Conservation (phyloP, 805 yeast species). For the Yamadazyma nakazawae region DNA sequence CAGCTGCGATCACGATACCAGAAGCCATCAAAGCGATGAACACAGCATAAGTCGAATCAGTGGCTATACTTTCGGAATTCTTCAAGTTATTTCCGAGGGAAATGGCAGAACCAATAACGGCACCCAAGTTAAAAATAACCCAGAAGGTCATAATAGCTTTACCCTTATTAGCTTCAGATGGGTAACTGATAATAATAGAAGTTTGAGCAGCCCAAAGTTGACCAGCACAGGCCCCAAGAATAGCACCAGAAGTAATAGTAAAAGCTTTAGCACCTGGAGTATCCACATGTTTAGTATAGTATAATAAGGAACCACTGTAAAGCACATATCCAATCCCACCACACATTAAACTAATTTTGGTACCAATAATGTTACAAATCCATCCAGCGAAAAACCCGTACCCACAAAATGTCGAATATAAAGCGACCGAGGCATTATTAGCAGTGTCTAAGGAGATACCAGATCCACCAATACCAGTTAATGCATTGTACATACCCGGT, state of each 20-base stretch:
- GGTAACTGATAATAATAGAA: conserved; percentile 54
- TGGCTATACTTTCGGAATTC: conserved; percentile 33
- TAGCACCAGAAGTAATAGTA: conserved; percentile 55
- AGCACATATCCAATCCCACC: conserved; percentile 57
- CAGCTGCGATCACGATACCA: conserved; percentile 45
- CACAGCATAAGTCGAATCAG: conserved; percentile 52
- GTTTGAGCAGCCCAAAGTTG: conserved; percentile 61
- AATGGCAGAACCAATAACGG: conserved; percentile 55
- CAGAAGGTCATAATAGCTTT: conserved; percentile 53
- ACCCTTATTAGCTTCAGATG: conserved; percentile 53
- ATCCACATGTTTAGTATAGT: conserved; percentile 23
- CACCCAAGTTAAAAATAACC: conserved; percentile 61
- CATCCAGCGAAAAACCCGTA: conserved; percentile 58
- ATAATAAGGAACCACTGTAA: conserved; percentile 50
- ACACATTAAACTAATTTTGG: conserved; percentile 40
- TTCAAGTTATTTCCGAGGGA: conserved; percentile 54
- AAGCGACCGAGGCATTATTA: conserved; percentile 50
- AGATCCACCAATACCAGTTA: conserved; percentile 49
- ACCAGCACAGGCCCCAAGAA: conserved; percentile 54
- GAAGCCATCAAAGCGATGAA: conserved; percentile 49
- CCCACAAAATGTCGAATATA: conserved; percentile 54
- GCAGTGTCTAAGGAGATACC: conserved; percentile 39
- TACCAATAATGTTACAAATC: conserved; percentile 49
- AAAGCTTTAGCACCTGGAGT: conserved; percentile 48
- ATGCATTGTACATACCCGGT: conserved; percentile 54